A percentile compares a stretch with the other conserved stretches of the same genome.
Evolutionary conservation across 2,329 filamentous ascomycete species (phyloP).

Genomic region (Colletotrichum navitas): DNA sequence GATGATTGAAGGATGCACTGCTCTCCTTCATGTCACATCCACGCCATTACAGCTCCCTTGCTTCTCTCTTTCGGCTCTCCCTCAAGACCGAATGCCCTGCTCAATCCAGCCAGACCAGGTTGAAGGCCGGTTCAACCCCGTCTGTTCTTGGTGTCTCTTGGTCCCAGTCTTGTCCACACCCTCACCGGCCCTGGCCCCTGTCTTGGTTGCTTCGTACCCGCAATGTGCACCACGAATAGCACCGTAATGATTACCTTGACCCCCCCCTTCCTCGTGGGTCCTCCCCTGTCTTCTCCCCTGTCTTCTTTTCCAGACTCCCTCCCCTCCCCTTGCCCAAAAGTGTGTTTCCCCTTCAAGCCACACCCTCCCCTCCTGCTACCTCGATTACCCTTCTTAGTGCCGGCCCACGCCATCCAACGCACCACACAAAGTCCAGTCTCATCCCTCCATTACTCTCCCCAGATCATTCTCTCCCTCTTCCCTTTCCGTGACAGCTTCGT

Average conservation of each 20-base stretch:
- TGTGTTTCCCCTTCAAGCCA: conserved; percentile 41
- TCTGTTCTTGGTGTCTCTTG: conserved; percentile 11
- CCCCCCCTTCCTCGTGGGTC: conserved; percentile 29
- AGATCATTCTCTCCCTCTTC: conserved; percentile 33
- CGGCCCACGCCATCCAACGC: conserved; percentile 19
- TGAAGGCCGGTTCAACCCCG: conserved; percentile 4
- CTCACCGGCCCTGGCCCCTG: conserved; percentile 29
- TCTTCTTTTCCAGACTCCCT: conserved; percentile 12
- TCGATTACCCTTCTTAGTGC: conserved; percentile 20
- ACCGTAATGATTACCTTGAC: conserved; percentile 38
- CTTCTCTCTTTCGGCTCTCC: neutral
- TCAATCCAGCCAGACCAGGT: neutral
- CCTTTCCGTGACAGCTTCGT: conserved; percentile 42
- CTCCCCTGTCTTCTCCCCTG: conserved; percentile 30
- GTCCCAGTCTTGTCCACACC: conserved; percentile 14
- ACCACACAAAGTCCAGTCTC: conserved; percentile 36
- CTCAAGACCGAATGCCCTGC: neutral
- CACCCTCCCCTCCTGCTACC: conserved; percentile 19
- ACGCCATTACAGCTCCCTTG: neutral
- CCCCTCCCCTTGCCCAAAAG: conserved; percentile 28
- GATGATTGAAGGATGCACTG: neutral
- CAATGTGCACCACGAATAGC: conserved; percentile 40
- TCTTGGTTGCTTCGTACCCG: conserved; percentile 39
- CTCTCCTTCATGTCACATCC: neutral
- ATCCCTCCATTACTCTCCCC: conserved; percentile 35